Percentiles rank a stretch among this genome's conserved stretches.
phyloP scores from a whole-genome alignment of 2,329 filamentous ascomycete genomes.

The Domatiomyces catenatus region DNA sequence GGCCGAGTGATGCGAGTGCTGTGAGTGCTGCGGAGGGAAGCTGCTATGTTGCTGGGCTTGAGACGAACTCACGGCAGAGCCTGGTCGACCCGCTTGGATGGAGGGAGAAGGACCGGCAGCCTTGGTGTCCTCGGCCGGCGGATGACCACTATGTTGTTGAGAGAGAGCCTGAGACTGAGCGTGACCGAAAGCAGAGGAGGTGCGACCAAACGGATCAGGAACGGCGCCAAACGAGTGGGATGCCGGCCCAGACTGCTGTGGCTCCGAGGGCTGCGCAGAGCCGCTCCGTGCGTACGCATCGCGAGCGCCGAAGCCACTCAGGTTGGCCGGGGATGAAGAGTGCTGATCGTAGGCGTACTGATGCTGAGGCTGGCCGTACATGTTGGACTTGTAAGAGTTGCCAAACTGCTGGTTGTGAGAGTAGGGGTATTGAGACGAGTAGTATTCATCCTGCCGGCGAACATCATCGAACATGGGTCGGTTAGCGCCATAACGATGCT shows the following conservation, averaged over 20 bases:
- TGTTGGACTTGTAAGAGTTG: conserved; percentile 40
- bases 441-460: conserved; percentile 33
- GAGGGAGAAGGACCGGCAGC: conserved; percentile 44
- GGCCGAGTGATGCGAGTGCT: conserved; percentile 24
- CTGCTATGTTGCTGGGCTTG: conserved; percentile 27
- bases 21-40: conserved; percentile 24
- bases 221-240: conserved; percentile 37
- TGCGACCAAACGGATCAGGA: conserved; percentile 45
- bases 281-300: conserved; percentile 46
- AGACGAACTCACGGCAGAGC: conserved; percentile 45
- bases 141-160: conserved; percentile 28
- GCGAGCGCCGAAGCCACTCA: conserved; percentile 34
- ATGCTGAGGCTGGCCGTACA: conserved; percentile 49
- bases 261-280: conserved; percentile 41
- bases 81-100: conserved; percentile 46
- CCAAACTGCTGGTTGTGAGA: conserved; percentile 29
- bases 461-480: conserved; percentile 36
- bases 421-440: conserved; percentile 36
- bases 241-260: conserved; percentile 34
- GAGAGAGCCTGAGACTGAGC: conserved; percentile 38
- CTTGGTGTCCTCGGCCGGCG: conserved; percentile 36
- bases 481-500: conserved; percentile 31
- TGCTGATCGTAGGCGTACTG: conserved; percentile 47
- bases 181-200: conserved; percentile 40
- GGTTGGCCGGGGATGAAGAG: conserved; percentile 48